phyloP scores from a whole-genome alignment of 768 basidiomycete species.

The Sarcodon aspratus region DNA sequence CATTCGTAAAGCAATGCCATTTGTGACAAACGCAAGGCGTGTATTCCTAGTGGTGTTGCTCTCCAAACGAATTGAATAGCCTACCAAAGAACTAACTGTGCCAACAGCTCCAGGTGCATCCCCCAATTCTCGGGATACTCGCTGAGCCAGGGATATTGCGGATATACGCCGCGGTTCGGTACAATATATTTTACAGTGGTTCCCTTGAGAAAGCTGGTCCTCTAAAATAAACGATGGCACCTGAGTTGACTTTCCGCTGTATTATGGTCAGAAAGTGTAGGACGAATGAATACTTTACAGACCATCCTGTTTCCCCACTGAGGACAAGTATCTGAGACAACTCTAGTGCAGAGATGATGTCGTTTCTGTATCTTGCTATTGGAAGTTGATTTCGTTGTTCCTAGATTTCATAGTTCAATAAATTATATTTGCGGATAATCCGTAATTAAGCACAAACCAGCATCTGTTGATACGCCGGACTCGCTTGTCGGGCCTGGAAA shows the following conservation, averaged over 20 bases:
- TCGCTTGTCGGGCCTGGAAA: slow-evolving; percentile 51
- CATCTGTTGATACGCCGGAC: slow-evolving; percentile 76
- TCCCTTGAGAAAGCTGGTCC: slow-evolving; percentile 71
- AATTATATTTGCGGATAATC: not conserved
- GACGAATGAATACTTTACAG: slow-evolving; percentile 5
- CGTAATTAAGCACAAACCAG: slow-evolving; percentile 41
- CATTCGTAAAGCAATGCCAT: slow-evolving; percentile 95
- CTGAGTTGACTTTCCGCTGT: slow-evolving; percentile 93
- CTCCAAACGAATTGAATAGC: slow-evolving; percentile 91
- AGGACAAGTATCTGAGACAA: slow-evolving; percentile 78
- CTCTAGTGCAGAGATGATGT: slow-evolving; percentile 62
- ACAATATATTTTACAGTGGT: slow-evolving; percentile 82
- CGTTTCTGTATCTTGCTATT: slow-evolving; percentile 71
- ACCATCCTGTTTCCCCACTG: slow-evolving; percentile 76
- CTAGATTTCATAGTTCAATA: slow-evolving; percentile 24
- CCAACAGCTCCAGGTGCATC: slow-evolving; percentile 74
- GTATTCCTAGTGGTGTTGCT: slow-evolving; percentile 76
- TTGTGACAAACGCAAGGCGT: slow-evolving; percentile 75
- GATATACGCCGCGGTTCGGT: slow-evolving; percentile 95
- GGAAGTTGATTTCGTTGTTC: slow-evolving; percentile 67
- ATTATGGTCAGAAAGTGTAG: slow-evolving; percentile 2
- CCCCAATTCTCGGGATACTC: slow-evolving; percentile 89
- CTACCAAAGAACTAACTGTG: slow-evolving; percentile 68
- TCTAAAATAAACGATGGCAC: slow-evolving; percentile 91
- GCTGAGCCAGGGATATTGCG: slow-evolving; percentile 89